Evolutionary conservation across 805 yeast genomes (phyloP).

Genomic region (Peterozyma toletana): DNA sequence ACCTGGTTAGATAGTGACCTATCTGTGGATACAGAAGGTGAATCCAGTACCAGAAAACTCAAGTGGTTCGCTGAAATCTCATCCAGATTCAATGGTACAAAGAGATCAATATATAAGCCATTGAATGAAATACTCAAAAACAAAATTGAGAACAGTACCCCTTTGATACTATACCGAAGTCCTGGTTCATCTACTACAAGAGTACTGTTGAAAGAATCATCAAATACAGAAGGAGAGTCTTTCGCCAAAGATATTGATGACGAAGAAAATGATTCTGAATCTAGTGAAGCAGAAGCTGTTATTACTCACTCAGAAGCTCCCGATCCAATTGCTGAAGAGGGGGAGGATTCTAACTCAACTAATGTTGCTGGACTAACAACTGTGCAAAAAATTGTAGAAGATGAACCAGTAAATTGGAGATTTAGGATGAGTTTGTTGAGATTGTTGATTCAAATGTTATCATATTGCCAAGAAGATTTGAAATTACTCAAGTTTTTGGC

Average conservation of each 20-base stretch:
- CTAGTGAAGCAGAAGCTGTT: conserved; percentile 16
- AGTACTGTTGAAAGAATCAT: neutral
- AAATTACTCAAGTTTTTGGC: conserved; percentile 33
- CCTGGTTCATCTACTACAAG: conserved; percentile 3
- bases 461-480: conserved; percentile 28
- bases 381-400: conserved; percentile 24
- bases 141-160: conserved; percentile 22
- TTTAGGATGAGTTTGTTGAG: conserved; percentile 43
- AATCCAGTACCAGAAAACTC: conserved; percentile 7
- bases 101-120: conserved; percentile 15
- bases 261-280: conserved; percentile 10
- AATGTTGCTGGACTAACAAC: conserved; percentile 8
- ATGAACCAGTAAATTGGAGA: conserved; percentile 52
- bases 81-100: conserved; percentile 16
- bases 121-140: conserved; percentile 16
- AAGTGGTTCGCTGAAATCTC: conserved; percentile 22
- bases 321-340: conserved; percentile 1
- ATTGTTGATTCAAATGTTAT: conserved; percentile 34
- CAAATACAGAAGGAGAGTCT: conserved; percentile 2
- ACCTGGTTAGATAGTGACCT: conserved; percentile 15
- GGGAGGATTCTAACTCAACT: neutral
- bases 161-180: conserved; percentile 16
- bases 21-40: neutral
- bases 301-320: conserved; percentile 14
- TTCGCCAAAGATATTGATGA: conserved; percentile 6